phyloP scores from a whole-genome alignment of 129 eudicot species.

The Artemisia tridentata region DNA sequence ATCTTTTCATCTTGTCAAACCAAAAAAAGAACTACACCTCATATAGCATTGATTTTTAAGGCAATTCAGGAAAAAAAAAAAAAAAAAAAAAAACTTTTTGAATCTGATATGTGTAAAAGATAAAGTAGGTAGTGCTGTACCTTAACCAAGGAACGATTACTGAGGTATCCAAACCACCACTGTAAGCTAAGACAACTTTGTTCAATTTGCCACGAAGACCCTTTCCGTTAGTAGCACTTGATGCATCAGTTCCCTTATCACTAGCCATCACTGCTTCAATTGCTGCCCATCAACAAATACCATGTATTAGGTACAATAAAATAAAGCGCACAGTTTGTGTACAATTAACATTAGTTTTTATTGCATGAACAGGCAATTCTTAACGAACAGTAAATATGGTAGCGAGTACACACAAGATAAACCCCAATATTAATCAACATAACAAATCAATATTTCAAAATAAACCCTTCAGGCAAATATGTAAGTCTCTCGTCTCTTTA shows the following conservation, averaged over 20 bases:
- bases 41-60: too few relatives aligned
- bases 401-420: too few relatives aligned
- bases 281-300: constrained; percentile 34
- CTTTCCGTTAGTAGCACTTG: constrained; percentile 37
- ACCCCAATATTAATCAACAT: too few relatives aligned
- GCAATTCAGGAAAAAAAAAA: too few relatives aligned
- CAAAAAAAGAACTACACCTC: neutral
- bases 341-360: too few relatives aligned
- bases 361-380: too few relatives aligned
- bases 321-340: too few relatives aligned
- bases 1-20: neutral
- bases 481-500: neutral
- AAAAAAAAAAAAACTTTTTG: too few relatives aligned
- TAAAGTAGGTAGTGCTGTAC: constrained; percentile 29
- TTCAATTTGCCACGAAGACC: constrained; percentile 71
- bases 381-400: too few relatives aligned
- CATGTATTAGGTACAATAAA: constrained; percentile 3
- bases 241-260: constrained; percentile 48
- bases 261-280: constrained; percentile 63
- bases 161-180: constrained; percentile 98
- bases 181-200: constrained; percentile 90
- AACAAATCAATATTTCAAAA: too few relatives aligned
- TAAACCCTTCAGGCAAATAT: neutral
- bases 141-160: constrained; percentile 99
- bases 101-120: too few relatives aligned